Conservation (phyloP, 495 filamentous ascomycete genomes). For the Niebla homalea region DNA sequence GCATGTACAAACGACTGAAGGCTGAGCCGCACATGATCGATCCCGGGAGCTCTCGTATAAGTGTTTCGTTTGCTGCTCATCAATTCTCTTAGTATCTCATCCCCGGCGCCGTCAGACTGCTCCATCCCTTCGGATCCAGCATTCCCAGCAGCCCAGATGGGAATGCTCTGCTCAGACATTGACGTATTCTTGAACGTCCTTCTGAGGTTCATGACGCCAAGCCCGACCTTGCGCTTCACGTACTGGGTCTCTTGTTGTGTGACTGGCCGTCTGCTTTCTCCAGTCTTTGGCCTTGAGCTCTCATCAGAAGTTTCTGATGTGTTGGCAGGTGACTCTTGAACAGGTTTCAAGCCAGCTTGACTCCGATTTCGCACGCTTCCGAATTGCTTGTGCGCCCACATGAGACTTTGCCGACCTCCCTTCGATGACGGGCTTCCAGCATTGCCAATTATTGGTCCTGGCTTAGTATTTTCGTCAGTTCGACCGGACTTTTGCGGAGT, state of each 20-base stretch:
- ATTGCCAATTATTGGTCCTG: slow-evolving; percentile 18
- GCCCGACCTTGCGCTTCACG: slow-evolving; percentile 57
- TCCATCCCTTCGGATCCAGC: slow-evolving; percentile 37
- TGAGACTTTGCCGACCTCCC: slow-evolving; percentile 63
- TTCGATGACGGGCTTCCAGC: slow-evolving; percentile 30
- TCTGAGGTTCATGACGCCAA: slow-evolving; percentile 72
- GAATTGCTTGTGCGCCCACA: slow-evolving; percentile 44
- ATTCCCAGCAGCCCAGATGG: slow-evolving; percentile 62
- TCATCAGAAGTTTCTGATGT: neutral
- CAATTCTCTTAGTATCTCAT: slow-evolving; percentile 60
- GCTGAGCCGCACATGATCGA: slow-evolving; percentile 63
- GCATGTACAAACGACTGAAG: slow-evolving; percentile 59
- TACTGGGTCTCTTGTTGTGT: slow-evolving; percentile 17
- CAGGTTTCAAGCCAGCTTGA: slow-evolving; percentile 20
- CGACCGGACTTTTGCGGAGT: slow-evolving; percentile 22
- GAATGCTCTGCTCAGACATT: slow-evolving; percentile 54
- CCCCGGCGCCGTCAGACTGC: slow-evolving; percentile 49
- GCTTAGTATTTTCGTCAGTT: slow-evolving; percentile 25
- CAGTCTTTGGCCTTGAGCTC: slow-evolving; percentile 9
- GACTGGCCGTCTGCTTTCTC: slow-evolving; percentile 9
- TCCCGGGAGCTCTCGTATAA: slow-evolving; percentile 54
- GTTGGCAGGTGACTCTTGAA: neutral
- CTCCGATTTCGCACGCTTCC: slow-evolving; percentile 19
- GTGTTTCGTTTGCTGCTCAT: slow-evolving; percentile 56
- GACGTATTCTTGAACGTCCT: slow-evolving; percentile 63